A percentile compares a stretch with the other conserved stretches of the same genome.
Conservation (phyloP, 495 filamentous ascomycete species). For the Talaromyces ruber region DNA sequence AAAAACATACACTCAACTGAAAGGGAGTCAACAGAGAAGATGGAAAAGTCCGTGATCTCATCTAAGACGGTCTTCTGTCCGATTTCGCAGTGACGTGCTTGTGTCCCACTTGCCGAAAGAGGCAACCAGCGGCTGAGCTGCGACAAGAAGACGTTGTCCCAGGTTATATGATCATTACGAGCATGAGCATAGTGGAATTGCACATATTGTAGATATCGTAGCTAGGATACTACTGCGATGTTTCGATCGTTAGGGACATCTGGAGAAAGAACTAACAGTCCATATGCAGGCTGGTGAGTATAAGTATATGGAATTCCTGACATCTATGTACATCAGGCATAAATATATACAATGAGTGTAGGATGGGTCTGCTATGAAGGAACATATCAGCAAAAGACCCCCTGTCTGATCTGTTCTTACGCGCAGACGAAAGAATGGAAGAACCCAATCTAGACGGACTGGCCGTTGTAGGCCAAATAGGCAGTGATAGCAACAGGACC, state of each 20-base stretch:
- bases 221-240: too few species aligned
- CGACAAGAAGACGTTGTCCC: neutral
- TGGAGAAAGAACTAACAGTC: too few species aligned
- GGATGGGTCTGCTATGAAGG: neutral
- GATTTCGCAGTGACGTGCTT: neutral
- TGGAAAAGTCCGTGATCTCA: neutral
- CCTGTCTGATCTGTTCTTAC: neutral
- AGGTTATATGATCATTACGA: too few species aligned
- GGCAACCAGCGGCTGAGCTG: neutral
- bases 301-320: neutral
- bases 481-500: slow-evolving; percentile 21
- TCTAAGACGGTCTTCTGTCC: neutral
- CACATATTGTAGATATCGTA: too few species aligned
- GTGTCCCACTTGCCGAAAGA: neutral
- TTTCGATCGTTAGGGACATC: too few species aligned
- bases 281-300: too few species aligned
- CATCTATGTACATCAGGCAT: neutral
- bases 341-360: neutral
- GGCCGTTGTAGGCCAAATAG: slow-evolving; percentile 19
- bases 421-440: neutral
- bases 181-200: too few species aligned
- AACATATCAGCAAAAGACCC: neutral
- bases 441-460: neutral
- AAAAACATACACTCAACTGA: neutral
- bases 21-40: neutral